Conservation (phyloP, 202 grass and related monocot genomes). For the Alloteropsis angusta region DNA sequence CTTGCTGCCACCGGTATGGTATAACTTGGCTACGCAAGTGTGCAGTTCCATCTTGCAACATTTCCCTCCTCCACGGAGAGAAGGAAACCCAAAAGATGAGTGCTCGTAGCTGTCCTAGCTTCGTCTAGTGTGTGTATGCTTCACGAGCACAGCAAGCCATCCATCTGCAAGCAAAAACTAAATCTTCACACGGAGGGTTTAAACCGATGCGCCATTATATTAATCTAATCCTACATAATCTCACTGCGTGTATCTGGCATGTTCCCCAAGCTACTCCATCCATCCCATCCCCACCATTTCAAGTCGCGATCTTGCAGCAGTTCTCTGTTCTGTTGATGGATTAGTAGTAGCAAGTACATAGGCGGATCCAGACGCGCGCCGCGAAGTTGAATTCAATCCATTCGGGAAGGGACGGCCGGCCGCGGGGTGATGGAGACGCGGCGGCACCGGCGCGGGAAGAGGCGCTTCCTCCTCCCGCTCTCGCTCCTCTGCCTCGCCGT, state of each 20-base stretch:
- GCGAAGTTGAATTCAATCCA: neutral
- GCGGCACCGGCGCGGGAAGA: slow-evolving; percentile 16
- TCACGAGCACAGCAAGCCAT: slow-evolving; percentile 20
- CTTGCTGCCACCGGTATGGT: neutral
- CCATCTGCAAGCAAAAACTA: neutral
- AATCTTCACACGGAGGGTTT: neutral
- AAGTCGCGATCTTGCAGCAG: neutral
- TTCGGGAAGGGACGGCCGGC: neutral
- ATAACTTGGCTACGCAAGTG: neutral
- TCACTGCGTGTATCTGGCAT: neutral
- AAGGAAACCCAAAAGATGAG: slow-evolving; percentile 2
- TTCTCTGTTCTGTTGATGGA: neutral
- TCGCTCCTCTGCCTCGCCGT: slow-evolving; percentile 36
- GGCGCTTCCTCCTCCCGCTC: slow-evolving; percentile 24
- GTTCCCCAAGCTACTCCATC: slow-evolving; percentile 13
- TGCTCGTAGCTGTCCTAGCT: neutral
- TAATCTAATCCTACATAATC: neutral
- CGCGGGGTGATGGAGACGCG: neutral
- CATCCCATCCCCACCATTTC: neutral
- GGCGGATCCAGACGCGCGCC: neutral
- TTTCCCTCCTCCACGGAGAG: neutral
- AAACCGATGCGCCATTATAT: neutral
- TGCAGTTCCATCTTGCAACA: neutral
- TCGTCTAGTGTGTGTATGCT: neutral
- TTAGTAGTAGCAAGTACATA: neutral